Conservation (phyloP, 306 rosid genomes). For the Quercus berberidifolia region DNA sequence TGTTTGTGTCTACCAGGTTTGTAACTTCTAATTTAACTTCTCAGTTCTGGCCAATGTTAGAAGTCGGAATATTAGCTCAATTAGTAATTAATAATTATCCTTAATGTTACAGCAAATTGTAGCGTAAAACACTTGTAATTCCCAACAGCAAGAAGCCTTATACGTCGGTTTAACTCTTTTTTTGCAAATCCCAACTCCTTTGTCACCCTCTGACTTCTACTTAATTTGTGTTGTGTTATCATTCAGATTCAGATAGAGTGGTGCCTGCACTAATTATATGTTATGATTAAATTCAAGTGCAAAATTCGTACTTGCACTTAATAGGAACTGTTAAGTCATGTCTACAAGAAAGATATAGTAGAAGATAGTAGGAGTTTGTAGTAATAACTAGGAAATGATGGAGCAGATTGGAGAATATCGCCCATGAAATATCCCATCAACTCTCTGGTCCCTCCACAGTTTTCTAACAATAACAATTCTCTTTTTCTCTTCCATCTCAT, state of each 20-base stretch:
- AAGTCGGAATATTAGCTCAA: too few species aligned
- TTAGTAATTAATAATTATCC: too few species aligned
- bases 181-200: not conserved
- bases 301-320: slow-evolving; percentile 7
- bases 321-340: slow-evolving; percentile 19
- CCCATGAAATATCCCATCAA: not conserved
- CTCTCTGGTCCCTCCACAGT: not conserved
- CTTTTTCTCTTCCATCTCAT: slow-evolving; percentile 15
- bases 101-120: too few species aligned
- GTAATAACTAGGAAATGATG: slow-evolving; percentile 6
- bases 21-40: too few species aligned
- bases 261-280: not conserved
- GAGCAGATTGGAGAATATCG: not conserved
- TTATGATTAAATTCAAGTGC: not conserved
- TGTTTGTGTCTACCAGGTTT: too few species aligned
- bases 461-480: not conserved
- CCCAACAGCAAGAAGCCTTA: too few species aligned
- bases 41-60: too few species aligned
- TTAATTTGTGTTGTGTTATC: slow-evolving; percentile 5
- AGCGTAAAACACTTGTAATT: too few species aligned
- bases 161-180: not conserved
- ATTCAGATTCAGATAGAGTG: not conserved
- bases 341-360: slow-evolving; percentile 4
- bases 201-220: not conserved
- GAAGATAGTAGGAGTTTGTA: slow-evolving; percentile 3